Evolutionary conservation across 345 rosid species (phyloP), one percentile per base, ranked within the genome.

Genomic region (Brassica carinata): DNA sequence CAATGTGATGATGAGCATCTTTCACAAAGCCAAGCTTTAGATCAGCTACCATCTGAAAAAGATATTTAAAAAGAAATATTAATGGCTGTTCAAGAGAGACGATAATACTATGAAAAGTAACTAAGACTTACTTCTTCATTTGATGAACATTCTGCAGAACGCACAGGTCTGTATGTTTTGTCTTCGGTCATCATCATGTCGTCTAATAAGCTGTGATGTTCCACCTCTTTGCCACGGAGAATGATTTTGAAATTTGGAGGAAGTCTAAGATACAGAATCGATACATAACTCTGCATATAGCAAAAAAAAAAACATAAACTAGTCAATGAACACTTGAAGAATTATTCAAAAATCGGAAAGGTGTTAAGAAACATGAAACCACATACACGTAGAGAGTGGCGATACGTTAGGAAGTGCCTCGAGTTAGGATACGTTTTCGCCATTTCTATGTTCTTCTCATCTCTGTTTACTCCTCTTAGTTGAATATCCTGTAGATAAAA

Each of bases 21-120:
- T 93, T 93, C 71, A 88, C 94, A 72, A 93, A 93, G 26, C 97
- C 98, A n/a, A 90, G 70, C 36, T 78, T 88, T 69, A 87, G 84
- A 4, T 58, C 34, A 27, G 95, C 97, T 51, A 67, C 83, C 85
- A 87, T 79, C 94, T 91, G 87, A 8, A 13, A 26, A 45, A 40
- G 9, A 18, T 2, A 14, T 1, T 48, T 5, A n/a, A 51, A 11
- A 14, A 48, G 15, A 4, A 30, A 9, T 4, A 7, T 17, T 8
- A 33, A 63, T 48, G 19, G 45, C 11, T 55, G 30, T 65, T 57
- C 30, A 29, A 73, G 67, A 77, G 31, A 51, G n/a, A 23, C 4
- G n/a, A 1, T 8, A 30, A 26, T 51, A n/a, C 18, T 5, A 57
- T 40, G 23, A 3, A 71, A 38, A 40, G 68, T 0, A 61, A 26